Conservation (phyloP, 2,329 filamentous ascomycete genomes). For the Trichoderma atroviride region DNA sequence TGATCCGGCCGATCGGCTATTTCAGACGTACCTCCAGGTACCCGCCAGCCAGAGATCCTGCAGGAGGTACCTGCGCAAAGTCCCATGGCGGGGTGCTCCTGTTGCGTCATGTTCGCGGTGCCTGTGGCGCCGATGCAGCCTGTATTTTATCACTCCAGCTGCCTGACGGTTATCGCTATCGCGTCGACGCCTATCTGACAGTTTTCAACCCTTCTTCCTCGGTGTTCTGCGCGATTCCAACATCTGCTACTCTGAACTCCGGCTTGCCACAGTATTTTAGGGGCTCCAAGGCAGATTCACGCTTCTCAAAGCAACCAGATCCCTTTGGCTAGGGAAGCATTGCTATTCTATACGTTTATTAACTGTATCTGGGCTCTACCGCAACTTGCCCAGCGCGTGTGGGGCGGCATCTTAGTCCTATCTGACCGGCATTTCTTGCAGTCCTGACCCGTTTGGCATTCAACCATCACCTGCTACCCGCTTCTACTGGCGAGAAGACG, state of each 20-base stretch:
- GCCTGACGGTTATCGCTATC: not conserved
- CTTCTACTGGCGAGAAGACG: not conserved
- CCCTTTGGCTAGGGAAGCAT: not conserved
- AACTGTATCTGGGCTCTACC: not conserved
- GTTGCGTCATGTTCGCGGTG: constrained; percentile 42
- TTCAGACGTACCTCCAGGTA: constrained; percentile 20
- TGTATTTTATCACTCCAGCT: not conserved
- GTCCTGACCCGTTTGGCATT: not conserved
- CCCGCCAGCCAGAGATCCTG: constrained; percentile 4
- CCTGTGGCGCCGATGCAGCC: constrained; percentile 27
- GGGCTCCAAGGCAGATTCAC: not conserved
- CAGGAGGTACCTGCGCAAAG: constrained; percentile 22
- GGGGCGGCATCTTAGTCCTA: constrained; percentile 7
- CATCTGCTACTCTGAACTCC: not conserved
- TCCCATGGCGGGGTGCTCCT: constrained; percentile 7
- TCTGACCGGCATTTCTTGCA: constrained; percentile 24
- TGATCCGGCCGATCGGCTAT: constrained; percentile 22
- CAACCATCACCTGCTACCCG: constrained; percentile 1
- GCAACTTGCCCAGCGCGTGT: constrained; percentile 4
- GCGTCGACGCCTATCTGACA: not conserved
- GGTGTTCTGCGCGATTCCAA: not conserved
- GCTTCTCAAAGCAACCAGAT: not conserved
- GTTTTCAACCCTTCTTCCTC: not conserved
- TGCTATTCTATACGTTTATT: not conserved
- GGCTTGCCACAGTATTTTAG: not conserved